Evolutionary conservation across 768 basidiomycete species (phyloP).

Genomic region (Suillus paluster): DNA sequence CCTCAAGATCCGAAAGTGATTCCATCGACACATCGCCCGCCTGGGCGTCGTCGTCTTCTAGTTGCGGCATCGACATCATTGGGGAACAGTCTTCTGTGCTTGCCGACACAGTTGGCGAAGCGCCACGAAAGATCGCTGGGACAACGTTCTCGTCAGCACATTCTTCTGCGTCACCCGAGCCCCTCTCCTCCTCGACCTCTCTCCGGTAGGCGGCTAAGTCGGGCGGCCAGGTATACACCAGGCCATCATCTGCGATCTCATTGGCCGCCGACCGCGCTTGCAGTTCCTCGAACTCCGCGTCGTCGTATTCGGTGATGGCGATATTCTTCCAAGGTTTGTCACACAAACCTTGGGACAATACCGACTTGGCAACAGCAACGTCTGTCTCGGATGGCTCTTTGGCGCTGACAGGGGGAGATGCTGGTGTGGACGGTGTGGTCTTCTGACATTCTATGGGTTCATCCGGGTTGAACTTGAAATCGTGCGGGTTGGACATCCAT

Average conservation of each 20-base stretch:
- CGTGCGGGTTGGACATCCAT: constrained; percentile 35
- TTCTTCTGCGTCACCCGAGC: background rate
- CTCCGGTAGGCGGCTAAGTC: background rate
- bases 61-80: constrained; percentile 6
- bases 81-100: constrained; percentile 14
- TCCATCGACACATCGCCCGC: background rate
- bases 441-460: constrained; percentile 20
- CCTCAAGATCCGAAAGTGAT: background rate
- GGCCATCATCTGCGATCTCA: background rate
- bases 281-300: constrained; percentile 19
- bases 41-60: background rate
- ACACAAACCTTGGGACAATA: background rate
- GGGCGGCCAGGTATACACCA: constrained; percentile 32
- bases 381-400: background rate
- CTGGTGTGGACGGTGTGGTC: background rate
- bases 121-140: constrained; percentile 16
- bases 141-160: constrained; percentile 8
- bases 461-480: constrained; percentile 25
- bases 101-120: constrained; percentile 16
- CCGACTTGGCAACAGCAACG: constrained; percentile 2
- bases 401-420: background rate
- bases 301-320: constrained; percentile 32
- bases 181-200: background rate
- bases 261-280: background rate
- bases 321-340: constrained; percentile 36